Evolutionary conservation across 495 filamentous ascomycete species (phyloP).

Genomic region (Penicillium goetzii): DNA sequence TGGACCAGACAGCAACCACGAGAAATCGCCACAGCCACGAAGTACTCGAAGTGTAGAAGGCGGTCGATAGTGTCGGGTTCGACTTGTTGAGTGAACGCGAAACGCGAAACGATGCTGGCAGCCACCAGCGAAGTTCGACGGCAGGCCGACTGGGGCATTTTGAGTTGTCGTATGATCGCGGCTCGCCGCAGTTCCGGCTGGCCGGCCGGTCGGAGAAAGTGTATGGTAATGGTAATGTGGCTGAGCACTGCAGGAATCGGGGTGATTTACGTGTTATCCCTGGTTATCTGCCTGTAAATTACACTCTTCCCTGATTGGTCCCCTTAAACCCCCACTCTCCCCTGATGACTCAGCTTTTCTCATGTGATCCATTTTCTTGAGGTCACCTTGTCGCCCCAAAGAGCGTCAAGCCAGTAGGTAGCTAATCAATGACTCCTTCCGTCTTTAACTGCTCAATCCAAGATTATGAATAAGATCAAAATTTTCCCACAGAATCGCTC

Average conservation of each 20-base stretch:
- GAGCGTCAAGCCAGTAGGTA: not conserved
- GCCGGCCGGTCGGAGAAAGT: constrained; percentile 12
- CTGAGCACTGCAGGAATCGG: not conserved
- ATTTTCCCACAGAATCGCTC: constrained; percentile 1
- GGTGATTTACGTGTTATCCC: rapidly evolving
- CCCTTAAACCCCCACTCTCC: not conserved
- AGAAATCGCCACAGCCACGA: constrained; percentile 14
- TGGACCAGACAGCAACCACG: constrained; percentile 24
- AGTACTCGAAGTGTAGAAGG: not conserved
- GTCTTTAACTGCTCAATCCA: not conserved
- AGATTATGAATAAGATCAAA: not conserved
- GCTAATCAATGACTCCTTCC: not conserved
- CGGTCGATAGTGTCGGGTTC: not conserved
- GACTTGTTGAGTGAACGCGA: not conserved
- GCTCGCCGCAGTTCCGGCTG: constrained; percentile 42
- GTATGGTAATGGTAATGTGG: constrained; percentile 17
- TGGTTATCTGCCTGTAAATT: constrained; percentile 15
- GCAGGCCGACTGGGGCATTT: constrained; percentile 11
- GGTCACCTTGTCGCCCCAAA: not conserved
- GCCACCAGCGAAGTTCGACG: not conserved
- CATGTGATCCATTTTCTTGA: constrained; percentile 25
- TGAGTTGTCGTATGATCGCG: constrained; percentile 49
- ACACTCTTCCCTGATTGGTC: constrained; percentile 17
- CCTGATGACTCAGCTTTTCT: constrained; percentile 24
- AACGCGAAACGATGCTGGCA: constrained; percentile 9